These are phyloP conservation scores for Fusarium albosuccineum DNA, from an alignment of 2,329 filamentous ascomycete genomes.

Conservation along the genomic window DNA sequence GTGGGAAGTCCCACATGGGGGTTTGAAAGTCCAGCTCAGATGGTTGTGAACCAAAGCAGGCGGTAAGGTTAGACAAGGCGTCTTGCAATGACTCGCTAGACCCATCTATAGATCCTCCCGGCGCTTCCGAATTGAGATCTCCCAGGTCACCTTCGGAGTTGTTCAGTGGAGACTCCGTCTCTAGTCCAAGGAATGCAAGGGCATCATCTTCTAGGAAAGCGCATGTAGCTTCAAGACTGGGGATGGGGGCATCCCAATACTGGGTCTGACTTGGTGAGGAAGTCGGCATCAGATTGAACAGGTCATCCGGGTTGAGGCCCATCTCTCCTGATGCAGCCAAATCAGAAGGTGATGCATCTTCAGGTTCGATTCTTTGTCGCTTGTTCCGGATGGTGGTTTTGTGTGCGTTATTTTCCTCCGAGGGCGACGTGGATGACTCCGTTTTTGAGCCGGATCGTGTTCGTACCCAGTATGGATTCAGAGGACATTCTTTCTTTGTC, in stretches of 20 bases:
- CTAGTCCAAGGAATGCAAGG: slow-evolving; percentile 5
- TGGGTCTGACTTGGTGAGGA: slow-evolving; percentile 23
- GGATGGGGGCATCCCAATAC: slow-evolving; percentile 28
- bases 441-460: slow-evolving; percentile 2
- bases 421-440: slow-evolving; percentile 4
- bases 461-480: slow-evolving; percentile 44
- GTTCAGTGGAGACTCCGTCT: background rate
- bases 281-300: slow-evolving; percentile 21
- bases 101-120: background rate
- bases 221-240: slow-evolving; percentile 14
- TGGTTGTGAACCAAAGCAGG: slow-evolving; percentile 20
- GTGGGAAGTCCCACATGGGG: slow-evolving; percentile 24
- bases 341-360: background rate
- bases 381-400: slow-evolving; percentile 12
- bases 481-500: slow-evolving; percentile 48
- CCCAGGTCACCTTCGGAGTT: slow-evolving; percentile 1
- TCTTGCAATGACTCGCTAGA: slow-evolving; percentile 8
- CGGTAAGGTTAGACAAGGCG: slow-evolving; percentile 15
- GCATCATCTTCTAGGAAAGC: slow-evolving; percentile 3
- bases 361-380: slow-evolving; percentile 16
- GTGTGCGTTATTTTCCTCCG: background rate
- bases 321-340: slow-evolving; percentile 9
- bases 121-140: slow-evolving; percentile 12
- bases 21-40: slow-evolving; percentile 27
- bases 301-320: slow-evolving; percentile 13